Evolutionary conservation across 306 rosid genomes (phyloP), one percentile per base, ranked within the genome.

Genomic region (Lagenaria siceraria): DNA sequence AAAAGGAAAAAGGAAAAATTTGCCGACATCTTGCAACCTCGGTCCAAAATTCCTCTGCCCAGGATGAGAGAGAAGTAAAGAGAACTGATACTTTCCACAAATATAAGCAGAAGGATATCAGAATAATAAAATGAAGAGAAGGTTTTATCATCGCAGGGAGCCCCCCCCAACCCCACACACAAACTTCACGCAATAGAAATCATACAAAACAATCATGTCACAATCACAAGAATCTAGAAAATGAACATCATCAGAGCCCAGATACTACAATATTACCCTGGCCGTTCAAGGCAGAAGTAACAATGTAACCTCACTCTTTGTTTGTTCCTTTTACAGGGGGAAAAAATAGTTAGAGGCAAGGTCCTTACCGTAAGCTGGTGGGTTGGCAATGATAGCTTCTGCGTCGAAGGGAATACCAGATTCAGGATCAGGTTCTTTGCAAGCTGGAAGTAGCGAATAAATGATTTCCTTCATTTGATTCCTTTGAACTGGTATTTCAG

Each of bases 351-450:
- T 63, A 77, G 82, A 31, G 80, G 77, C 38, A 60, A 79, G 61
- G 75, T 75, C 55, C 86, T 84, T 78, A 96, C 99, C 99, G 76
- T 92, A 96, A 77, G 98, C 99, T 25, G 99, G 98, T 82, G 99
- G 99, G 74, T 96, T 96, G 76, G 99, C 99, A 22, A 96, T 92
- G 70, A 96, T 96, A 78, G 98, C 99, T 66, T 96, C 99, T 2
- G 94, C 99, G 75, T 86, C 86, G 60, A 96, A 96, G 38, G 91
- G 22, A 35, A 96, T 84, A 35, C 88, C 89, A 78, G 98, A 78
- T 86, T 96, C 98, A 24, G 86, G 56, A 87, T 96, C 99, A 77
- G 91, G 85, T n/a, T 96, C 98, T 81, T 83, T 89, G 82, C 99
- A 96, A 61, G 99, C 99, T 80, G 97, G 86, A 87, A 84, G 89